Evolutionary conservation across 176 grass and related monocot genomes (phyloP), one percentile per base, ranked within the genome.

Genomic region (Eleusine indica): DNA sequence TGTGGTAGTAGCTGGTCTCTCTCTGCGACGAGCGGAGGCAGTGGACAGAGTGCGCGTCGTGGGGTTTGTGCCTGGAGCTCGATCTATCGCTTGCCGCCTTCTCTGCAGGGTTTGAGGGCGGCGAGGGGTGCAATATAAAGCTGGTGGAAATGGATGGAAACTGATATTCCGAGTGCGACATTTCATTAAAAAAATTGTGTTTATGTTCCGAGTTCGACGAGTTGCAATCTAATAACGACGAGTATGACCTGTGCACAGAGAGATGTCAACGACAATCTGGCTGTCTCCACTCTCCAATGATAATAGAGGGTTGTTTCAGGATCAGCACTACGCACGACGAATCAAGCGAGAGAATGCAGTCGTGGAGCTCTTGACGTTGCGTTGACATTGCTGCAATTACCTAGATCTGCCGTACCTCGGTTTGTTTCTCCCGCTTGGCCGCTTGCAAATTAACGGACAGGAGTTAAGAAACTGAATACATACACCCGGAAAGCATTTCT

Each of bases 21-120:
- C 51, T 81, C 48, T 51, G 37, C n/a, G 66, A 71, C 7, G 79
- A 68, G 48, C 6, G 37, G 74, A 62, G 54, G 74, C 11, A 22
- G 21, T 2, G 19, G 21, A 19, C 57, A 28, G 21, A 7, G 51
- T 15, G 47, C 19, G 44, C 17, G 48, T 12, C 30, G 61, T 30
- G 3, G 13, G 35, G 32, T 14, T 22, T 15, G 47, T 6, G 17
- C 68, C 22, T 60, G 10, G 15, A 29, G 66, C 19, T 37, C 4
- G 51, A 12, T 37, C 2, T 37, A 12, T 22, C 25, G 68, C 21
- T 47, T 71, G 22, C 37, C 66, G 68, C 79, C 21, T 43, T 43
- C 79, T 21, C 30, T 70, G 65, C 32, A 3, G 32, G 14, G 48
- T 80, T 41, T 14, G 66, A 71, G 2, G 38, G 7, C 25, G 37